Evolutionary conservation across 768 basidiomycete genomes (phyloP).

Genomic region (Lyophyllum atratum): DNA sequence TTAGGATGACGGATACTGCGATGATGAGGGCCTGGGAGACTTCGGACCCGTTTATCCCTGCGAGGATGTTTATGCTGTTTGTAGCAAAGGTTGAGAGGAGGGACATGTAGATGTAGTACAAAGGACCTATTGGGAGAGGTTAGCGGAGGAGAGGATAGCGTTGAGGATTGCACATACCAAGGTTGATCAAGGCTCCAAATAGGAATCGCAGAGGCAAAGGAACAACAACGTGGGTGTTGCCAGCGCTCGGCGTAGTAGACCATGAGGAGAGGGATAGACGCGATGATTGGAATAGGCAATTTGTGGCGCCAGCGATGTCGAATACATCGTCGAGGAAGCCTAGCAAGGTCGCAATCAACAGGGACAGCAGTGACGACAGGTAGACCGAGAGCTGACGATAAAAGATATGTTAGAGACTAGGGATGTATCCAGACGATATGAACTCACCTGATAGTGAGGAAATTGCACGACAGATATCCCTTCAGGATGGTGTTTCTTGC

Average conservation of each 20-base stretch:
- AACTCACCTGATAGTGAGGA: conserved; percentile 74
- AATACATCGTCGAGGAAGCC: conserved; percentile 98
- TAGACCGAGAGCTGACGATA: conserved; percentile 78
- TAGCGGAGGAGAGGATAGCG: not conserved
- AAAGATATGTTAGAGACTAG: not conserved
- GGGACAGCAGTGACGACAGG: conserved; percentile 88
- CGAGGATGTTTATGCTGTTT: conserved; percentile 98
- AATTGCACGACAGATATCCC: conserved; percentile 70
- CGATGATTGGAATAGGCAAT: conserved; percentile 94
- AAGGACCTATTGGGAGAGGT: conserved; percentile 58
- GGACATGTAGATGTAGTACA: conserved; percentile 97
- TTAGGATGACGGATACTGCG: conserved; percentile 84
- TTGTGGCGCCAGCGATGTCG: conserved; percentile 99
- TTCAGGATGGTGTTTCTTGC: conserved; percentile 47
- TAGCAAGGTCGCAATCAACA: conserved; percentile 89
- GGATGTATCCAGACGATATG: not conserved
- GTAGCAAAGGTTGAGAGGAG: conserved; percentile 95
- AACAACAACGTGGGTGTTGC: conserved; percentile 91
- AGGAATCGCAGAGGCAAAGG: conserved; percentile 78
- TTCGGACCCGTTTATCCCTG: conserved; percentile 97
- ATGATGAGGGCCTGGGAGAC: conserved; percentile 93
- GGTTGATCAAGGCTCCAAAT: conserved; percentile 79
- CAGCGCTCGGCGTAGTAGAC: conserved; percentile 96
- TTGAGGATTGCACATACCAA: conserved; percentile 56
- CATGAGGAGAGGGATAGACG: conserved; percentile 90